Conservation (phyloP, 352 stramenopile species). For the Globisporangium barbulae region DNA sequence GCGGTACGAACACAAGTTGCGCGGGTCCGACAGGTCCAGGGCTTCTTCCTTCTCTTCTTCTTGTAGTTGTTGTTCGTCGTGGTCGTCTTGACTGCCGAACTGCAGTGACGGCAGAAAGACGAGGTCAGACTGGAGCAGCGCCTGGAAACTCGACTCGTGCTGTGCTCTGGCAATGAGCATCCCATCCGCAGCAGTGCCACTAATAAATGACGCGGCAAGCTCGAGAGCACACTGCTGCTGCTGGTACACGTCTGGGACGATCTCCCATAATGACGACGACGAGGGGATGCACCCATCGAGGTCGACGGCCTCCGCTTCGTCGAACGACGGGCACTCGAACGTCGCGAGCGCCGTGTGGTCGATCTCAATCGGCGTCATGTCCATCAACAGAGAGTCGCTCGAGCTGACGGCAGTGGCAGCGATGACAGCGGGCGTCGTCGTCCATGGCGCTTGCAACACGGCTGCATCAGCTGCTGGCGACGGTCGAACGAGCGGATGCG, state of each 20-base stretch:
- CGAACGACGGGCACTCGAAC: constrained; percentile 22
- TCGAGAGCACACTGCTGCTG: not conserved
- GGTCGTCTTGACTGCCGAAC: not conserved
- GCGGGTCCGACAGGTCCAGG: constrained; percentile 11
- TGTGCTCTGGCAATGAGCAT: not conserved
- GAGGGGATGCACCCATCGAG: constrained; percentile 11
- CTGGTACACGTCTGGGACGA: not conserved
- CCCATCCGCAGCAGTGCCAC: not conserved
- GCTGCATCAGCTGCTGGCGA: not conserved
- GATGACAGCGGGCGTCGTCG: not conserved
- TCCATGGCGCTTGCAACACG: not conserved
- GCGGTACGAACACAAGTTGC: constrained; percentile 42
- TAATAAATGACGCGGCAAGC: too few relatives aligned
- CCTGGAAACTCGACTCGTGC: constrained; percentile 14
- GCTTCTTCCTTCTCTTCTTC: not conserved
- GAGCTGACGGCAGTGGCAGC: not conserved
- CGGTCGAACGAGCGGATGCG: not conserved
- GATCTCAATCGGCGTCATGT: constrained; percentile 8
- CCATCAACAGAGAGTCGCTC: not conserved
- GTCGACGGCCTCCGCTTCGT: constrained; percentile 16
- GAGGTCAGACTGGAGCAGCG: not conserved
- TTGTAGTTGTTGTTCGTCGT: not conserved
- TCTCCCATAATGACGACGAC: not conserved
- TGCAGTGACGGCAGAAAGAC: constrained; percentile 2
- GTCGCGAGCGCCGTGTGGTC: constrained; percentile 14